Evolutionary conservation across 345 rosid species (phyloP).

Genomic region (Ricinus communis): DNA sequence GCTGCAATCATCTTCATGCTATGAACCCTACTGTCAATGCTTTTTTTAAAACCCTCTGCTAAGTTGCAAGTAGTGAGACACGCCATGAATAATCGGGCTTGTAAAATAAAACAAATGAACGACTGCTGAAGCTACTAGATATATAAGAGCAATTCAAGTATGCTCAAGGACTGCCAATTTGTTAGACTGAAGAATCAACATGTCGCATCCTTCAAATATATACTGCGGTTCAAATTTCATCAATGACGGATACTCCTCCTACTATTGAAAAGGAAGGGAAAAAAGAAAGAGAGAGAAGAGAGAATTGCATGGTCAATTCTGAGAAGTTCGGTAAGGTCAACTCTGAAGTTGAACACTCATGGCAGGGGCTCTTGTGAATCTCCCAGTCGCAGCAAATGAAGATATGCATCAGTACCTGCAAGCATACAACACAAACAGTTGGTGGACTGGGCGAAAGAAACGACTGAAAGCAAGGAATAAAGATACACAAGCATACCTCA

Average conservation of each 20-base stretch:
- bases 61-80: too few species aligned
- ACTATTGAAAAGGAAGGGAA: too few species aligned
- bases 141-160: not conserved
- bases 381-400: slow-evolving; percentile 62
- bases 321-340: not conserved
- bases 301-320: not conserved
- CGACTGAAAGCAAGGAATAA: too few species aligned
- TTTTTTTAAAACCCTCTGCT: too few species aligned
- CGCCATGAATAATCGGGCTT: too few species aligned
- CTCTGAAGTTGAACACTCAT: slow-evolving; percentile 30
- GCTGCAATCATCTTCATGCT: too few species aligned
- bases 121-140: not conserved
- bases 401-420: slow-evolving; percentile 87
- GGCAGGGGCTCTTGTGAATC: slow-evolving; percentile 80
- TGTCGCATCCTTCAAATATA: not conserved
- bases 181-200: slow-evolving; percentile 1
- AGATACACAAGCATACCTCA: not conserved
- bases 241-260: too few species aligned
- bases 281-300: too few species aligned
- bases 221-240: too few species aligned
- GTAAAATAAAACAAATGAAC: too few species aligned
- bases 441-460: not conserved
- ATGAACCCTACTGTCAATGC: too few species aligned
- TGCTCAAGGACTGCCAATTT: not conserved
- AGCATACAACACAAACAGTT: not conserved